A percentile compares a stretch with the other conserved stretches of the same genome.
Evolutionary conservation across 805 yeast species (phyloP).

Genomic region (Candida fluviatilis): DNA sequence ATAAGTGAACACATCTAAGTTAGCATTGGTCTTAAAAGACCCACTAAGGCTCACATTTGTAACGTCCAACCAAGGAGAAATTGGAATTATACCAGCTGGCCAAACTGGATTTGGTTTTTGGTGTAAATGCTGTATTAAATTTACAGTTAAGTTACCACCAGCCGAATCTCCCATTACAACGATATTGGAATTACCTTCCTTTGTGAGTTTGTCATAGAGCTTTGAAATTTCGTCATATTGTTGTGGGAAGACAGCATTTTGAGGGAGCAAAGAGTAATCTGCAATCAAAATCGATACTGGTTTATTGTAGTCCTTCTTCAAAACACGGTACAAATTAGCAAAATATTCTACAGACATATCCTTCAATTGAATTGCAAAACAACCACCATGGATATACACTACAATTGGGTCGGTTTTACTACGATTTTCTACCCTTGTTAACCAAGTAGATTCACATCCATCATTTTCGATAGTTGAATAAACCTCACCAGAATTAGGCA

Average conservation of each 20-base stretch:
- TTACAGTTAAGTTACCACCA: conserved; percentile 13
- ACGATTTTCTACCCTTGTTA: conserved; percentile 20
- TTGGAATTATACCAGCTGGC: neutral
- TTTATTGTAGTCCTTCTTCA: neutral
- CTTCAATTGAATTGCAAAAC: conserved; percentile 18
- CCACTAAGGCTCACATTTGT: neutral
- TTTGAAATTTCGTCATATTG: conserved; percentile 1
- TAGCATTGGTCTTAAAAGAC: neutral
- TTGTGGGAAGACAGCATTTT: conserved; percentile 20
- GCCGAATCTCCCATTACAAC: conserved; percentile 19
- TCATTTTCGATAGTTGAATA: conserved; percentile 19
- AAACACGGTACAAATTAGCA: neutral
- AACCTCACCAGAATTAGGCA: conserved; percentile 28
- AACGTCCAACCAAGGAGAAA: neutral
- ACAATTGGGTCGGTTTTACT: conserved; percentile 22
- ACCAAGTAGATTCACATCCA: conserved; percentile 15
- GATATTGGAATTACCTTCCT: conserved; percentile 14
- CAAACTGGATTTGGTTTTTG: neutral
- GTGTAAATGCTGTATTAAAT: neutral
- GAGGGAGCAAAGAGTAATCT: conserved; percentile 28
- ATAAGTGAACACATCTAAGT: neutral
- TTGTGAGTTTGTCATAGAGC: conserved; percentile 8
- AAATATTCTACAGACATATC: neutral
- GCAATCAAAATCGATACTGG: conserved; percentile 21
- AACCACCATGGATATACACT: conserved; percentile 30